Base-by-base conservation (phyloP, 768 basidiomycete species). In the Pulveroboletus sp. region DNA sequence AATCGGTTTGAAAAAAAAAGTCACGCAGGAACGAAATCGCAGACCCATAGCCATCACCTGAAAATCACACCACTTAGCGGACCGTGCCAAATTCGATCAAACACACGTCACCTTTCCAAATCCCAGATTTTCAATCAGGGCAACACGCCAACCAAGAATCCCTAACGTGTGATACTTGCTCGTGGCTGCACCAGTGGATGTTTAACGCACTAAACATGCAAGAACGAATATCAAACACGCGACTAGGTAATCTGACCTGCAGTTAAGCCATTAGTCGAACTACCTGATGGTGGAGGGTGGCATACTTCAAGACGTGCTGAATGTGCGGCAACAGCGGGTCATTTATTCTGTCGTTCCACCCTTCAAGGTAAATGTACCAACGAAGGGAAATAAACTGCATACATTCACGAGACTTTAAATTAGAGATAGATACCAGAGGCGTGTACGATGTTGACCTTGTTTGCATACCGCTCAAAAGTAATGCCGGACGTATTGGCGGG, bases 331-430 rank as follows among this genome's bases (percentile, higher is more conserved):
- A 66, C 19, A 93, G 66, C 1, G 90, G 87, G 2, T 90, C 90
- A 13, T 80, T 79, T 0, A 81, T 76, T 12, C 82, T 84, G 63
- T 90, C 89, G 58, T 85, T 88, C 87, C 87, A 91, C 13, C 90
- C 90, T 14, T 75, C 75, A 4, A 87, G 66, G 50, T 84, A 82
- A 39, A 85, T 43, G 10, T 72, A 68, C 68, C 72, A 80, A 53
- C 82, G 85, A 31, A 82, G 66, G 1, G 81, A 62, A 16, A 67
- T 55, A 49, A 84, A 78, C 50, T 87, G 84, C 21, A 84, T 63
- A 47, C 39, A 41, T 51, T 59, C 57, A 29, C 55, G 55, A 39
- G 32, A 43, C 21, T 50, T 60, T 11, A 13, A 35, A 31, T 37
- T 47, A 31, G 0, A 45, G 33, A 34, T 57, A 52, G 21, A 36